Base-by-base conservation (phyloP, 208 protist species). In the Tritrichomonas foetus region DNA sequence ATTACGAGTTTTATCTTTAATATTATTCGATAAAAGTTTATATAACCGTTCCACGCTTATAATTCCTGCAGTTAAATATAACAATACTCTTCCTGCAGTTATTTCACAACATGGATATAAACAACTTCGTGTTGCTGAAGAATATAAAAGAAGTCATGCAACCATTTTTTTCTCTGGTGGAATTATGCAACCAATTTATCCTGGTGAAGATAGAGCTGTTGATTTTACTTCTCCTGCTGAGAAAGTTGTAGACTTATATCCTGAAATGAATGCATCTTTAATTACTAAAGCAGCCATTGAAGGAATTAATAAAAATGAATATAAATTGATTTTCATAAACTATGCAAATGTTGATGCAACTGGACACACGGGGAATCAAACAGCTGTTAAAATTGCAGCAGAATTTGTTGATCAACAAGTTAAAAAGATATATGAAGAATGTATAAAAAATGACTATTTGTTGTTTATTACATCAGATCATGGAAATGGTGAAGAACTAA, bases 261-360 rank as follows among this genome's bases (percentile, higher is more conserved):
- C 78, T 33, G 25, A 89, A 57, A 89, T 89, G 78, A 89, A 89
- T 57, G 41, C 78, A 39, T 33, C 78, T 11, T 20, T 89, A 30
- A 33, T 89, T 8, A 33, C 47, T 22, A 39, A 53, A 11, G 27
- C 47, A 22, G 41, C 44, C 3, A 25, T 27, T 8, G 41, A 53
- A 2, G 78, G n/a, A 3, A 89, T 89, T 3, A 89, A 89, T n/a
- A n/a, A 44, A 5, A 47, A 89, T 44, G 9, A 89, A 16, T 89
- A 61, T 20, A 89, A 89, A 89, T 36, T 89, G 1, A 47, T 89
- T 20, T 25, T 49, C 39, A 47, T 89, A 14, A 89, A 89, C 30
- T 57, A 57, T 39, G 47, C 78, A 89, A 89, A 89, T 89, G 44
- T 44, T 36, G 78, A 89, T 89, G 78, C 78, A 57, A 89, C 78